phyloP scores from a whole-genome alignment of 139 green algal species.

The Chlorella ohadii region DNA sequence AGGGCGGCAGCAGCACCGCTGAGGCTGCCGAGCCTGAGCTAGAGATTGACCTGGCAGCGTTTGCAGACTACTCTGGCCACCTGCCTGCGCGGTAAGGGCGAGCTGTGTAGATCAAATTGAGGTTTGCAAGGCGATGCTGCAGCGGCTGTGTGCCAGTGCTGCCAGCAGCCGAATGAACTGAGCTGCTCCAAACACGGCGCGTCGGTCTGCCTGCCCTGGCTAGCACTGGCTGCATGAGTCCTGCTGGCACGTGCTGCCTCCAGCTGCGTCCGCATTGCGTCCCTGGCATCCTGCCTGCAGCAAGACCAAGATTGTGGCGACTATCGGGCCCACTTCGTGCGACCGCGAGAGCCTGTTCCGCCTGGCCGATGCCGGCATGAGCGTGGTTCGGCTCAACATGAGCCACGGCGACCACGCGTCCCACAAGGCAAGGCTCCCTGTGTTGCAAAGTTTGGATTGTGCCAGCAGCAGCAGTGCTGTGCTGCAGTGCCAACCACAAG shows the following conservation, averaged over 20 bases:
- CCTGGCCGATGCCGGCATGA: slow-evolving; percentile 80
- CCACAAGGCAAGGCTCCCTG: slow-evolving; percentile 59
- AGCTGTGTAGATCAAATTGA: not conserved
- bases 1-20: too few species aligned
- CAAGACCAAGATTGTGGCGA: slow-evolving; percentile 81
- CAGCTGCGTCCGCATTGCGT: not conserved
- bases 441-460: too few species aligned
- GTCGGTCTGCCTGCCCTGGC: too few species aligned
- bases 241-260: too few species aligned
- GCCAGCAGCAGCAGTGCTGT: too few species aligned
- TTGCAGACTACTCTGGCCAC: slow-evolving; percentile 8
- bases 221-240: not conserved
- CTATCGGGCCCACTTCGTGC: slow-evolving; percentile 77
- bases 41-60: not conserved
- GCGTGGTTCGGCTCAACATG: slow-evolving; percentile 87
- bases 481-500: not conserved
- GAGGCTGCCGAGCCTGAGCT: too few species aligned
- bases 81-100: not conserved
- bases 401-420: slow-evolving; percentile 78
- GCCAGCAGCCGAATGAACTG: too few species aligned
- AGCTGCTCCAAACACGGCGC: too few species aligned
- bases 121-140: not conserved
- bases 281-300: not conserved
- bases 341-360: slow-evolving; percentile 66
- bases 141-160: not conserved